Percentiles rank a stretch among this genome's conserved stretches.
These are phyloP conservation scores for Cinnamomum chago DNA, from an alignment of 164 flowering plant genomes.

Conservation along the genomic window DNA sequence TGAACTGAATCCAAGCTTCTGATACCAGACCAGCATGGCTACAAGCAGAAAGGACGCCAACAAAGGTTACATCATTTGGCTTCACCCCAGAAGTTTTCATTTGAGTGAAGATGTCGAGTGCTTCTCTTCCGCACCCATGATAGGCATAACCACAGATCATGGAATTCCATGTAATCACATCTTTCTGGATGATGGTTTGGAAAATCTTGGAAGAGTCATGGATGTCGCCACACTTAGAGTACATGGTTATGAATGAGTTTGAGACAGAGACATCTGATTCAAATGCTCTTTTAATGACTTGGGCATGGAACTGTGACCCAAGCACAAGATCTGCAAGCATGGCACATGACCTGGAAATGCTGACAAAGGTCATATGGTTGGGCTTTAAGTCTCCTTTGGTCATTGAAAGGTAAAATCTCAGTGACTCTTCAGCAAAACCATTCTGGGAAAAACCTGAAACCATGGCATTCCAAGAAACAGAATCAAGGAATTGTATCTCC, in stretches of 20 bases:
- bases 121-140: conserved; percentile 27
- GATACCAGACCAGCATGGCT: conserved; percentile 22
- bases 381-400: conserved; percentile 12
- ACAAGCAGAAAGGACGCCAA: conserved; percentile 26
- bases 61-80: conserved; percentile 22
- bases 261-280: conserved; percentile 13
- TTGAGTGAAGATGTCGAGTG: conserved; percentile 18
- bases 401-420: conserved; percentile 20
- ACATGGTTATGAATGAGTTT: conserved; percentile 24
- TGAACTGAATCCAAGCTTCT: conserved; percentile 19
- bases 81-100: conserved; percentile 19
- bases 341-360: conserved; percentile 26
- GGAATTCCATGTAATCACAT: conserved; percentile 28
- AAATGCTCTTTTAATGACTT: conserved; percentile 23
- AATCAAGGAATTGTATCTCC: conserved; percentile 21
- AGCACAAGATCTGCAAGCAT: conserved; percentile 5
- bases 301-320: conserved; percentile 25
- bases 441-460: conserved; percentile 28
- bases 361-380: conserved; percentile 27
- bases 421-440: conserved; percentile 15
- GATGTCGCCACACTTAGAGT: conserved; percentile 25
- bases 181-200: conserved; percentile 15
- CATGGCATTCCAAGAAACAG: conserved; percentile 29
- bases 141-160: conserved; percentile 25
- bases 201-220: conserved; percentile 18